Base-by-base conservation (phyloP, 2,329 filamentous ascomycete species). In the Didymella segeticola region DNA sequence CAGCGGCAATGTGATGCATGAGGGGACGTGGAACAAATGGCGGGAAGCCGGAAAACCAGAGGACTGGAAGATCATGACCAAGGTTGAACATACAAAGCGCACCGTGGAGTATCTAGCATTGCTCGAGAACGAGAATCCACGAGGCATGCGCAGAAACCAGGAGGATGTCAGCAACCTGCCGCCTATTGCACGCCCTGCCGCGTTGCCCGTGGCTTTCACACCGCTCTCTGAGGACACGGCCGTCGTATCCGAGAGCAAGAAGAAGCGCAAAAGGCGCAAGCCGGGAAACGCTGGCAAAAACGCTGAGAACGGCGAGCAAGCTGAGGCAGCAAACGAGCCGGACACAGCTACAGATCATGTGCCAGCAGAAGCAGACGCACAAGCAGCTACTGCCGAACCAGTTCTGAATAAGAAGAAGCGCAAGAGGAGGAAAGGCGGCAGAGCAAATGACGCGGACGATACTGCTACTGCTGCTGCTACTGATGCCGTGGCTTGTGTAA, bases 1-100 rank as follows among this genome's bases (percentile, higher is more conserved):
- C 6, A 74, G 70, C 36, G 70, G 69, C 2, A 68, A 58, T 31
- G 68, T 74, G 4, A 67, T 61, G 55, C 66, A 73, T 34, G 57
- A 66, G 12, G 62, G 64, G 41, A 48, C 61, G 9, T 72, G 70
- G 71, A 48, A 58, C 7, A 72, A 70, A 33, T 73, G 71, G 70
- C 62, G 64, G 56, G 60, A 57, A 11, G 34, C 49, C 1, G 58
- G 54, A 2, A 67, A 63, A 47, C 72, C 71, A 4, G 61, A 67
- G 10, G 46, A 67, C 39, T 75, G 72, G 72, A 73, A 64, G 33
- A 56, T 73, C n/a, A 66, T 73, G 68, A 72, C 68, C 25, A 73
- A 72, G 47, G 60, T 68, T 1, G 71, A 74, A 38, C 68, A 73
- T 46, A 64, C 62, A 27, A 67, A 58, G 41, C 66, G 70, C 23